Conservation (phyloP, 2,329 filamentous ascomycete species). For the Decorospora gaudefroyi region DNA sequence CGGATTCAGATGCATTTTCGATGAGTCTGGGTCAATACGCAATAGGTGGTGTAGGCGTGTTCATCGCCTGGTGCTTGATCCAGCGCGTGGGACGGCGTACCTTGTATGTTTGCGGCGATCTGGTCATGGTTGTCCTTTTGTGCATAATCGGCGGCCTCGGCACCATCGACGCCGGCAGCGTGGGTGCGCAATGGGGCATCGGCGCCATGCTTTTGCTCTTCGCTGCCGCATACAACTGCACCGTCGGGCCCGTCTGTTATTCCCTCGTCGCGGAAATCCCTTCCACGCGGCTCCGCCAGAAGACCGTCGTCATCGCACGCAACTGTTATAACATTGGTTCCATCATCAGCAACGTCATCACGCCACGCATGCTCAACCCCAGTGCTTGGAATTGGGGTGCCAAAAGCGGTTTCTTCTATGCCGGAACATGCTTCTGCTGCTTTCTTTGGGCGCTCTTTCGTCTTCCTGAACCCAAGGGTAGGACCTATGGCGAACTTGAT, state of each 20-base stretch:
- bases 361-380: constrained; percentile 45
- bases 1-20: constrained; percentile 49
- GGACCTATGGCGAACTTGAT: constrained; percentile 84
- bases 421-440: constrained; percentile 75
- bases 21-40: constrained; percentile 61
- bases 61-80: constrained; percentile 80
- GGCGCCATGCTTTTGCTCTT: constrained; percentile 44
- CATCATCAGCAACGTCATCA: constrained; percentile 67
- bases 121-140: constrained; percentile 63
- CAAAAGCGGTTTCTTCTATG: constrained; percentile 86
- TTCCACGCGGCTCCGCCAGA: constrained; percentile 81
- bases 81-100: constrained; percentile 73
- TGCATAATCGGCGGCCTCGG: constrained; percentile 81
- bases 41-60: constrained; percentile 66
- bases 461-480: constrained; percentile 76
- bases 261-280: constrained; percentile 84
- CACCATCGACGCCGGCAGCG: constrained; percentile 51
- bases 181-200: constrained; percentile 53
- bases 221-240: constrained; percentile 77
- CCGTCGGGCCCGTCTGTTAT: constrained; percentile 87
- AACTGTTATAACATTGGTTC: constrained; percentile 76
- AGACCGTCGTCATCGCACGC: constrained; percentile 84
- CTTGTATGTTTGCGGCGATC: constrained; percentile 73
- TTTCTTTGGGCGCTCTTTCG: constrained; percentile 80
- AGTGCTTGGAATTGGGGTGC: constrained; percentile 67